Evolutionary conservation across 805 yeast species (phyloP).

Genomic region (Millerozyma miso): DNA sequence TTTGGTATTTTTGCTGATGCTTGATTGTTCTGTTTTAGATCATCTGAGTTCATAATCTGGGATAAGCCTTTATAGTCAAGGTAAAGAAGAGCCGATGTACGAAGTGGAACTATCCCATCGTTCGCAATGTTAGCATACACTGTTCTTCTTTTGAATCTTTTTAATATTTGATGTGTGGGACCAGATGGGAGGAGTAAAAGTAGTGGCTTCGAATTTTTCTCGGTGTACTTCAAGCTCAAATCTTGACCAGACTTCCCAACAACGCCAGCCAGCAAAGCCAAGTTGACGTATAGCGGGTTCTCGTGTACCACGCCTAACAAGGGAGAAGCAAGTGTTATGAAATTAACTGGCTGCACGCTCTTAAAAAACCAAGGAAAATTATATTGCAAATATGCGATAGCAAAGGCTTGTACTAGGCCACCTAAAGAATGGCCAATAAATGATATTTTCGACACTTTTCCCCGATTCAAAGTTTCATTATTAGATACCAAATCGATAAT

Average conservation of each 20-base stretch:
- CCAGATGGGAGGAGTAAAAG: constrained; percentile 72
- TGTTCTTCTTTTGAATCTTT: constrained; percentile 65
- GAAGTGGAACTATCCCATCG: constrained; percentile 93
- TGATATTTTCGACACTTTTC: constrained; percentile 59
- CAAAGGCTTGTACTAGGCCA: constrained; percentile 87
- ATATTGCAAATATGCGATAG: constrained; percentile 71
- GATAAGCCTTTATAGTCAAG: constrained; percentile 73
- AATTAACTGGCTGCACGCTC: constrained; percentile 65
- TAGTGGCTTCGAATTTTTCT: constrained; percentile 53
- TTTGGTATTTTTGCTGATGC: constrained; percentile 16
- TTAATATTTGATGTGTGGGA: constrained; percentile 62
- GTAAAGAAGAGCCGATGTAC: constrained; percentile 83
- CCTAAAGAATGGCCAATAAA: constrained; percentile 93
- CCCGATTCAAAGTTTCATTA: constrained; percentile 31
- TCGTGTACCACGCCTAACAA: constrained; percentile 84
- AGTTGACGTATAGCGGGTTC: constrained; percentile 77
- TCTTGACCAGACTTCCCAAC: constrained; percentile 95
- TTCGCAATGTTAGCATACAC: constrained; percentile 85
- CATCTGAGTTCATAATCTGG: constrained; percentile 14
- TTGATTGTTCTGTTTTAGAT: constrained; percentile 11
- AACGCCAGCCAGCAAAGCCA: constrained; percentile 81
- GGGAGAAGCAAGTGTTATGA: constrained; percentile 84
- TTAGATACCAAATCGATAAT: constrained; percentile 52
- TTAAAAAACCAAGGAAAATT: constrained; percentile 71
- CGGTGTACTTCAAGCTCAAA: constrained; percentile 56